Conservation (phyloP, 2,329 filamentous ascomycete genomes). For the Monilinia polystroma region DNA sequence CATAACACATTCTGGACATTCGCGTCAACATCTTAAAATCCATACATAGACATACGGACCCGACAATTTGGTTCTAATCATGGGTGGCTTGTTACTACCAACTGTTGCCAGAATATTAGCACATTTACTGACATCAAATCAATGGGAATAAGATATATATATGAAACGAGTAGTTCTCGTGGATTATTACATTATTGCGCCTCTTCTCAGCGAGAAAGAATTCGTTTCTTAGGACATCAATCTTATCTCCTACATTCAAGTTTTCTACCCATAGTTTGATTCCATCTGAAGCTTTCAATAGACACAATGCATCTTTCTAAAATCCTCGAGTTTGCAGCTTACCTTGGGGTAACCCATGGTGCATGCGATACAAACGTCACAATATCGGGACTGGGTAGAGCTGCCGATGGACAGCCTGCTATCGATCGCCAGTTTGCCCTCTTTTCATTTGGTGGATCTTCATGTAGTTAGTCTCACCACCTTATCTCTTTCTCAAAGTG, state of each 20-base stretch:
- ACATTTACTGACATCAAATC: background rate
- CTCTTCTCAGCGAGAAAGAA: background rate
- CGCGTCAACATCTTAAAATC: background rate
- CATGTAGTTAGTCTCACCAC: background rate
- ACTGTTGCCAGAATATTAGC: constrained; percentile 9
- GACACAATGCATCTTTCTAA: constrained; percentile 8
- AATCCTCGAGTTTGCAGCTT: background rate
- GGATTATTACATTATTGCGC: background rate
- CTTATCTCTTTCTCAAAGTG: no score
- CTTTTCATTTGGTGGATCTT: constrained; percentile 16
- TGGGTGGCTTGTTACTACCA: constrained; percentile 14
- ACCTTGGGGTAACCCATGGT: constrained; percentile 5
- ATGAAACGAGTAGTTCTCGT: constrained; percentile 10
- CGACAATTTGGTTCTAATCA: constrained; percentile 15
- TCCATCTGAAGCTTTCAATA: background rate
- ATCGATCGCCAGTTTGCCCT: constrained; percentile 5
- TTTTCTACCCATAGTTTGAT: background rate
- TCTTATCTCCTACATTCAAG: background rate
- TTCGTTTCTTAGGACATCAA: background rate
- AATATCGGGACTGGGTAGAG: constrained; percentile 8
- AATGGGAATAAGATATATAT: constrained; percentile 2
- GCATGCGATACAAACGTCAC: constrained; percentile 19
- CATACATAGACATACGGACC: background rate
- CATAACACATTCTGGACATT: background rate
- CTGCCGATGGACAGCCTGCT: constrained; percentile 6